A percentile compares a stretch with the other conserved stretches of the same genome.
phyloP scores from a whole-genome alignment of 345 rosid species.

The Boechera stricta region DNA sequence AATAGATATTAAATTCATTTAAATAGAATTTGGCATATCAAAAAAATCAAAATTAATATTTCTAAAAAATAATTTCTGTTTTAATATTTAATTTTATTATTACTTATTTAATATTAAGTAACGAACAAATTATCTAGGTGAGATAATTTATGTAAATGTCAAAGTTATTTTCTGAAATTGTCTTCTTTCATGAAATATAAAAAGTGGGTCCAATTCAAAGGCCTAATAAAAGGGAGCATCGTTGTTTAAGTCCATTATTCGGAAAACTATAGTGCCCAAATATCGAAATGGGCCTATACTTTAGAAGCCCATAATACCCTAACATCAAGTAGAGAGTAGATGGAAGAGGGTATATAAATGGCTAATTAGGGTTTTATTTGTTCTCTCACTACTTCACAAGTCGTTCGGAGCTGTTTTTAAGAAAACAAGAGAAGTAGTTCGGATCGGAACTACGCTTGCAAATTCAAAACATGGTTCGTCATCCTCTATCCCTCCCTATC shows the following conservation, averaged over 20 bases:
- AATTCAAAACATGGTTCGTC: constrained; percentile 37
- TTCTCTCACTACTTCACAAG: constrained; percentile 28
- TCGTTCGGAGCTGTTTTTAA: neutral
- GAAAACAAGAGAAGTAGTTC: neutral
- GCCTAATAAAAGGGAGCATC: neutral
- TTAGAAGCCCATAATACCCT: constrained; percentile 23
- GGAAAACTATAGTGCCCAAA: neutral
- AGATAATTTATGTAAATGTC: no score
- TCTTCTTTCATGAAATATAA: neutral
- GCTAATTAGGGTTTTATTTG: constrained; percentile 32
- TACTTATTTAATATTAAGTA: no score
- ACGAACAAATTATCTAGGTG: no score
- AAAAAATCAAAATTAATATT: no score
- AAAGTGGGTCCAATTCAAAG: no score
- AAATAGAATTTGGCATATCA: no score
- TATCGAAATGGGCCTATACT: constrained; percentile 20
- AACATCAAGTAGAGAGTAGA: neutral
- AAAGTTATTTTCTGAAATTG: neutral
- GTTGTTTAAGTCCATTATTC: neutral
- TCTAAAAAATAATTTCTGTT: no score
- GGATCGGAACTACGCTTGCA: constrained; percentile 18
- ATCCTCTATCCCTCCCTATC: neutral
- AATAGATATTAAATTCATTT: no score
- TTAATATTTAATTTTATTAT: no score
- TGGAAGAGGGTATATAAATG: constrained; percentile 30